Base-by-base conservation (phyloP, 345 rosid species). In the Rhizophora apiculata region DNA sequence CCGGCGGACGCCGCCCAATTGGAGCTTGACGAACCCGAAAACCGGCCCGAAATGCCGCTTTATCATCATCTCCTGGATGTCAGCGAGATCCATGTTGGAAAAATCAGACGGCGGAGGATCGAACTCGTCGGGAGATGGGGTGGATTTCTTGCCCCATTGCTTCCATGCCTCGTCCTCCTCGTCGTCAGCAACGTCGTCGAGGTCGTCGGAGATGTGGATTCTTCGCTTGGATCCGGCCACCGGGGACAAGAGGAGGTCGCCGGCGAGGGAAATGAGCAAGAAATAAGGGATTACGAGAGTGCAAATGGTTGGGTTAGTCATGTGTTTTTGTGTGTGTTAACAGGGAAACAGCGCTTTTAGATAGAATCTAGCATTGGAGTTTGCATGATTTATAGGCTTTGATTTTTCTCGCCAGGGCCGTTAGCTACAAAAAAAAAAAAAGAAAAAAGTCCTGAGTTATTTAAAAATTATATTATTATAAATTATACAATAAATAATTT, bases 121-220 rank as follows among this genome's bases (percentile, higher is more conserved):
- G 65, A 79, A 78, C 53, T 76, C 79, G 2, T 80, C 83, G 8
- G 65, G 55, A 13, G 71, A 24, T 3, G 75, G 54, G 9, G 73
- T 8, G 43, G 86, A 67, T 72, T 70, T 82, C 72, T 81, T 82
- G 15, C 99, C 99, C 99, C 98, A 95, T 60, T 83, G 86, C 76
- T 84, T 90, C 99, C 99, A 95, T 53, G 79, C 77, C 5, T 92
- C 98, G 76, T 95, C 97, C 84, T 95, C 97, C 78, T 92, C 97
- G 8, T 85, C 88, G 78, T 95, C 96, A 24, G 90, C 72, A 1
- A 95, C 88, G 82, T 88, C 96, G 58, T 90, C 86, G 49, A 95
- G 93, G 74, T 95, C 96, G 75, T 95, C 97, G 65, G 89, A 57
- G 70, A 94, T 81, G 82, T 89, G 92, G 75, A 95, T 63, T 80